These are phyloP conservation scores for Camellia oleifera DNA, from an alignment of 179 eudicot species.

Conservation along the genomic window DNA sequence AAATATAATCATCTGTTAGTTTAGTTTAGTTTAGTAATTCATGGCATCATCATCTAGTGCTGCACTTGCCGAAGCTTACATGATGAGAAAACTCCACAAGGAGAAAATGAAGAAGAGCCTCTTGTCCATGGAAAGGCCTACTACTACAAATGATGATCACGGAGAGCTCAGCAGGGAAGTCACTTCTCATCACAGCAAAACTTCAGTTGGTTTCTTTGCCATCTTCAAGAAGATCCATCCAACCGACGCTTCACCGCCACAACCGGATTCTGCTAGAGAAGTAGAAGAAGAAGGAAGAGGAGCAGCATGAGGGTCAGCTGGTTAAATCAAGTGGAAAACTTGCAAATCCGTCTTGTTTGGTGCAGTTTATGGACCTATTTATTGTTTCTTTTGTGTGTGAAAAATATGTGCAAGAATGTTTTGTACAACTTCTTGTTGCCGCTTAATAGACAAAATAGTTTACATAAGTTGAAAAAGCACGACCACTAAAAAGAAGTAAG, in stretches of 20 bases:
- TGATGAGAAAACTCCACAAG: slow-evolving; percentile 13
- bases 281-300: background rate
- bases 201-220: background rate
- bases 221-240: slow-evolving; percentile 21
- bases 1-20: too few relatives aligned
- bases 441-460: too few relatives aligned
- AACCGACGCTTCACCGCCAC: background rate
- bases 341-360: background rate
- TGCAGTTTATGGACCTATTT: too few relatives aligned
- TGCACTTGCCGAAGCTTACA: slow-evolving; percentile 9
- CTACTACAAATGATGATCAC: background rate
- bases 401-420: too few relatives aligned
- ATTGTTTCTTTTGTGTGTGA: too few relatives aligned
- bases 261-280: background rate
- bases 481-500: too few relatives aligned
- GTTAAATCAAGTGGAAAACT: too few relatives aligned
- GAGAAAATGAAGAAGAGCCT: background rate
- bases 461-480: too few relatives aligned
- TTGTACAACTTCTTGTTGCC: too few relatives aligned
- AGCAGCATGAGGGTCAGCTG: background rate
- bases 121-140: background rate
- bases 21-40: too few relatives aligned
- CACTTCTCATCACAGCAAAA: background rate
- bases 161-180: background rate
- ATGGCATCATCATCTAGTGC: slow-evolving; percentile 7